Percentiles rank a stretch among this genome's conserved stretches.
These are phyloP conservation scores for Aspergillus terreus DNA, from an alignment of 2,329 filamentous ascomycete species.

Conservation along the genomic window DNA sequence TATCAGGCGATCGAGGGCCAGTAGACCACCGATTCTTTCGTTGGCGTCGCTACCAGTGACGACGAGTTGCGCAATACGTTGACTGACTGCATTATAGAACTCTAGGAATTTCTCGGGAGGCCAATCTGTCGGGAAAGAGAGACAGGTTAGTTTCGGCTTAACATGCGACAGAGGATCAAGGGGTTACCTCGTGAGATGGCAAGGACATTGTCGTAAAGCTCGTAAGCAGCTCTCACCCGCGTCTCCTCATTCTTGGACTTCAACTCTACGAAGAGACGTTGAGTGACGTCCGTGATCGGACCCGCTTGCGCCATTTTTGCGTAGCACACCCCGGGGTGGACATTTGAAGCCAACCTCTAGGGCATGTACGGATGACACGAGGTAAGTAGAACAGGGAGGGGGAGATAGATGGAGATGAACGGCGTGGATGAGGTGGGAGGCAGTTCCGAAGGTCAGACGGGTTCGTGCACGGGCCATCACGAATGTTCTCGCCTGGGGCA, in stretches of 20 bases:
- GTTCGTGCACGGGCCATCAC: slow-evolving; percentile 25
- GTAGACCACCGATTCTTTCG: slow-evolving; percentile 86
- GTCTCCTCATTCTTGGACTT: slow-evolving; percentile 54
- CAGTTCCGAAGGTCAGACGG: slow-evolving; percentile 21
- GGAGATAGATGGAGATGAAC: slow-evolving; percentile 3
- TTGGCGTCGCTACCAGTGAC: slow-evolving; percentile 80
- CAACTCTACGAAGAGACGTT: slow-evolving; percentile 55
- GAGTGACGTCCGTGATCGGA: slow-evolving; percentile 47
- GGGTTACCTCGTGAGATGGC: slow-evolving; percentile 44
- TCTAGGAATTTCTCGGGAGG: slow-evolving; percentile 72
- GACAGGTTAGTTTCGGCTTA: not conserved
- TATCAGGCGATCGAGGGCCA: slow-evolving; percentile 87
- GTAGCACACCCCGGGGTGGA: slow-evolving; percentile 33
- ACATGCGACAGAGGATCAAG: not conserved
- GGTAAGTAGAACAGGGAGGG: slow-evolving; percentile 16
- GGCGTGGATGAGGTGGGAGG: slow-evolving; percentile 19
- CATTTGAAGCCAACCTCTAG: slow-evolving; percentile 37
- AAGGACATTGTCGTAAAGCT: slow-evolving; percentile 45
- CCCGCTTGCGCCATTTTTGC: slow-evolving; percentile 46
- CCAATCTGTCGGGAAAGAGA: slow-evolving; percentile 56
- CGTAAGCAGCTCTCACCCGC: slow-evolving; percentile 46
- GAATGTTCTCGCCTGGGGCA: slow-evolving; percentile 11
- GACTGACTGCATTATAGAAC: slow-evolving; percentile 65
- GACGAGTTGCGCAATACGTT: slow-evolving; percentile 67
- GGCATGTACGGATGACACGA: slow-evolving; percentile 19